These are phyloP conservation scores for Neurospora pannonica DNA, from an alignment of 495 filamentous ascomycete genomes.

Conservation along the genomic window DNA sequence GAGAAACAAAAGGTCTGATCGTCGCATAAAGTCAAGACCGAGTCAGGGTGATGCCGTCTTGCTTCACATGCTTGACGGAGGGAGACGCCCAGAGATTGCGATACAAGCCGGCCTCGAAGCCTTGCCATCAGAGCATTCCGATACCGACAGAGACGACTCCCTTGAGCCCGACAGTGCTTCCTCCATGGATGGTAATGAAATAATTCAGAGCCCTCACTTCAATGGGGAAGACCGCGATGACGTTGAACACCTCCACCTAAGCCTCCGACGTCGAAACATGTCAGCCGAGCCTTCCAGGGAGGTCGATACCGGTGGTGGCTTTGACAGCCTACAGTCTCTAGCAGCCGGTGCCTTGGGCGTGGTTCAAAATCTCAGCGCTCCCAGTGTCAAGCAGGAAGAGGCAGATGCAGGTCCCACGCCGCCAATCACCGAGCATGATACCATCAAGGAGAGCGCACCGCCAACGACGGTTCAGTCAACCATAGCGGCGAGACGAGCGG, in stretches of 20 bases:
- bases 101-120: slow-evolving; percentile 29
- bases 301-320: slow-evolving; percentile 22
- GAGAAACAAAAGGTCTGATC: slow-evolving; percentile 31
- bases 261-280: slow-evolving; percentile 2
- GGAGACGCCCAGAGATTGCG: slow-evolving; percentile 38
- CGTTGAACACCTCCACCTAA: slow-evolving; percentile 2
- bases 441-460: slow-evolving; percentile 12
- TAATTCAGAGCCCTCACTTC: neutral
- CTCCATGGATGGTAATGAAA: neutral
- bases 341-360: slow-evolving; percentile 28
- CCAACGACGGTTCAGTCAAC: slow-evolving; percentile 10
- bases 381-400: slow-evolving; percentile 17
- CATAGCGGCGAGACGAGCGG: slow-evolving; percentile 10
- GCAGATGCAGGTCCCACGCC: slow-evolving; percentile 17
- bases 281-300: slow-evolving; percentile 7
- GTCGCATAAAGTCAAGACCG: slow-evolving; percentile 31
- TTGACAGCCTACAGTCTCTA: slow-evolving; percentile 29
- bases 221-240: slow-evolving; percentile 9
- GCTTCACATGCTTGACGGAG: slow-evolving; percentile 40
- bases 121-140: slow-evolving; percentile 23
- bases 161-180: neutral
- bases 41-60: slow-evolving; percentile 47
- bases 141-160: slow-evolving; percentile 6
- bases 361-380: slow-evolving; percentile 11
- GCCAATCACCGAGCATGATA: slow-evolving; percentile 19